A percentile compares a stretch with the other conserved stretches of the same genome.
phyloP scores from a whole-genome alignment of 352 stramenopile species.

The Pythium apleroticum region DNA sequence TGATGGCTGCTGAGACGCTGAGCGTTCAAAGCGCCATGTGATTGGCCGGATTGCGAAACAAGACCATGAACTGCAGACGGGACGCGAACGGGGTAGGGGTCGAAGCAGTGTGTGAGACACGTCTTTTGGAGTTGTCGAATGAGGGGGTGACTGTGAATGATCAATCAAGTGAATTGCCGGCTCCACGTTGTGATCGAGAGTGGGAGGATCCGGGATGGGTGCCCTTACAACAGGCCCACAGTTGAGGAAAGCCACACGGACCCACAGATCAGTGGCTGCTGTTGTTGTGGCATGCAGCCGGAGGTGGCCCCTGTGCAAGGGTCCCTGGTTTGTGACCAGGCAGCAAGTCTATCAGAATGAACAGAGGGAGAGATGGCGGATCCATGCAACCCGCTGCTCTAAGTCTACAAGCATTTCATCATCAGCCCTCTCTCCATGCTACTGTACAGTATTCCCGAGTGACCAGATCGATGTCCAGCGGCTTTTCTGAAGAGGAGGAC shows the following conservation, averaged over 20 bases:
- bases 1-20: slow-evolving; percentile 25
- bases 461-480: not conserved
- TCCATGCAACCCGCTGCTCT: too few relatives aligned
- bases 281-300: not conserved
- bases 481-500: not conserved
- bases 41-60: slow-evolving; percentile 18
- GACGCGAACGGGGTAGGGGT: slow-evolving; percentile 9
- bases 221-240: not conserved
- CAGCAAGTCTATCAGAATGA: not conserved
- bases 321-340: too few relatives aligned
- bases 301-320: too few relatives aligned
- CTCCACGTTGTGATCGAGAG: not conserved
- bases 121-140: slow-evolving; percentile 22
- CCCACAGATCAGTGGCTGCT: not conserved
- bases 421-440: too few relatives aligned
- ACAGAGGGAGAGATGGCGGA: too few relatives aligned
- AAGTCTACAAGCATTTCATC: not conserved
- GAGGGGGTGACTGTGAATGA: slow-evolving; percentile 16
- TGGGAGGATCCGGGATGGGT: slow-evolving; percentile 6
- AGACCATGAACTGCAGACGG: slow-evolving; percentile 23
- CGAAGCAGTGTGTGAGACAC: slow-evolving; percentile 22
- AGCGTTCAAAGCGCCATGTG: not conserved
- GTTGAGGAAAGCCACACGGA: not conserved
- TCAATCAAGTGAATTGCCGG: slow-evolving; percentile 25
- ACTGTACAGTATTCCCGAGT: not conserved